Base-by-base conservation (phyloP, 495 filamentous ascomycete genomes). In the Sordaria brevicollis region DNA sequence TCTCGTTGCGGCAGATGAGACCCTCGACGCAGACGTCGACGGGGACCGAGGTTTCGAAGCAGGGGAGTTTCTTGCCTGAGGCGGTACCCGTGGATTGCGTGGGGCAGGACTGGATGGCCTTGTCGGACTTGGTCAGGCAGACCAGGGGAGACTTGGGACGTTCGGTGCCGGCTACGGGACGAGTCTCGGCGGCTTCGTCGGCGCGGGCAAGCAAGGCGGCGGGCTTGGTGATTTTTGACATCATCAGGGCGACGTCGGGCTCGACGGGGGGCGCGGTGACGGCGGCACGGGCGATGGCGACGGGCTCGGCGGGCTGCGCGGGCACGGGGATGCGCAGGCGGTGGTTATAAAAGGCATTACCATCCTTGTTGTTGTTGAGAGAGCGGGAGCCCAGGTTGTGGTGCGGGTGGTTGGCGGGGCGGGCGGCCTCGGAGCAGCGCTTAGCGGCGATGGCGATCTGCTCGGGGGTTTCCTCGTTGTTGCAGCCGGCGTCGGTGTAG, bases 1-100 rank as follows among this genome's bases (percentile, higher is more conserved):
- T 33, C 75, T 81, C 75, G 13, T 67, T 70, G 62, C 70, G 70
- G 82, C 85, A 87, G 70, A 84, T 75, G 21, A 81, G 73, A n/a
- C 76, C 81, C 19, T 79, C 79, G 29, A 76, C 78, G 79, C 85
- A 87, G 65, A 79, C 77, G 9, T 71, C 19, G 1, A 74, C 74
- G 65, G 78, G 67, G 1, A 74, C 72, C 1, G 65, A 62, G 21
- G 81, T 81, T 9, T 79, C 66, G 69, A 74, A 78, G 80, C 84
- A 86, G 17, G 77, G 35, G 10, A 80, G 70, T 6, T 72, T 75
- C 19, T 75, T 72, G 67, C 77, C 77, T 15, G 75, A 65, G n/a
- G 62, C 66, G 11, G 75, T 11, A 68, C 80, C 81, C 0, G 80
- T 79, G 2, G 79, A 78, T 19, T 78, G 75, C 1, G 74, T 49